These are phyloP conservation scores for Nicotiana knightiana DNA, from an alignment of 257 asterid genomes.

Conservation along the genomic window DNA sequence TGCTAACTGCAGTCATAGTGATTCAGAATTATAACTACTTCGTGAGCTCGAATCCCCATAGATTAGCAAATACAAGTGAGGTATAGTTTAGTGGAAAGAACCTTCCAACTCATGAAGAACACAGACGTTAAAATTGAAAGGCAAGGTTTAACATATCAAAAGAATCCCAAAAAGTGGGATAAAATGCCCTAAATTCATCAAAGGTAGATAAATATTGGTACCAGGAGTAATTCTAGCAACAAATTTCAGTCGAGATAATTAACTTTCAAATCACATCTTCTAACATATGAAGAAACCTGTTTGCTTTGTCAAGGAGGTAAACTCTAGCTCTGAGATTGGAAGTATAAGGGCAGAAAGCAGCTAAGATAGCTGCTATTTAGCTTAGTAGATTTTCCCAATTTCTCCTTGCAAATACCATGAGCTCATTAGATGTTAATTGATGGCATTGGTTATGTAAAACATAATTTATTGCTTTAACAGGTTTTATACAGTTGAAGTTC, in stretches of 20 bases:
- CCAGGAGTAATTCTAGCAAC: not conserved
- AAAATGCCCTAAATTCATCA: not conserved
- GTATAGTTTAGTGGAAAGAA: not conserved
- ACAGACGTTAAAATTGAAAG: not conserved
- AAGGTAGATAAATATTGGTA: not conserved
- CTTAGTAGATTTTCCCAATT: not conserved
- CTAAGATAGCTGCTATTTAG: not conserved
- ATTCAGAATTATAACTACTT: not conserved
- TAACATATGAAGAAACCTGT: too few species aligned
- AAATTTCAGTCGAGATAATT: not conserved
- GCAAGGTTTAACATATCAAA: not conserved
- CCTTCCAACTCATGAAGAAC: not conserved
- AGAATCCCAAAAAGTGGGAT: too few species aligned
- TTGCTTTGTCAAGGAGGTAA: too few species aligned
- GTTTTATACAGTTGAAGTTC: not conserved
- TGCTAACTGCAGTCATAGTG: constrained; percentile 41
- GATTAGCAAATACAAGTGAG: not conserved
- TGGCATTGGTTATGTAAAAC: not conserved
- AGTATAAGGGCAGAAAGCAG: not conserved
- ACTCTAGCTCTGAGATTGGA: too few species aligned
- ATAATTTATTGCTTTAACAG: not conserved
- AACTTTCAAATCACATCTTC: not conserved
- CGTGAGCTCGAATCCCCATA: not conserved
- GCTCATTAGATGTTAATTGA: not conserved
- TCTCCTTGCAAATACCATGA: not conserved